A percentile compares a stretch with the other conserved stretches of the same genome.
Evolutionary conservation across 2,329 filamentous ascomycete species (phyloP).

Genomic region (Venturia pyrina): DNA sequence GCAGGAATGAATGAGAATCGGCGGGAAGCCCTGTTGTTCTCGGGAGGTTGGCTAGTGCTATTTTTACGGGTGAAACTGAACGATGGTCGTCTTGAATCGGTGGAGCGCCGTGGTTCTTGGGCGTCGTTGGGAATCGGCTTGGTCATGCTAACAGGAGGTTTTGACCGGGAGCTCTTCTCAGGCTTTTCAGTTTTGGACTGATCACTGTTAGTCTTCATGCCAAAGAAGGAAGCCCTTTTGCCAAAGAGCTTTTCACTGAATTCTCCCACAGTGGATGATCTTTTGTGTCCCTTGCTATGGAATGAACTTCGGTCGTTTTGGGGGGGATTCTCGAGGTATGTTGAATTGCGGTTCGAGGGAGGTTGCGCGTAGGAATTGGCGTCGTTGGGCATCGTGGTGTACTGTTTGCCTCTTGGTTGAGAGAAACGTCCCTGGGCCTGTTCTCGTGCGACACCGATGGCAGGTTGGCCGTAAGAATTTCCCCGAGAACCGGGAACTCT

Average conservation of each 20-base stretch:
- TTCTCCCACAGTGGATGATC: constrained; percentile 45
- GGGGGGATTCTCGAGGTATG: constrained; percentile 27
- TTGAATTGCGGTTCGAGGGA: background rate
- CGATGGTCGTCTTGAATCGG: constrained; percentile 39
- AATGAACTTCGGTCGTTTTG: constrained; percentile 36
- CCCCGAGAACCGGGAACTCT: constrained; percentile 59
- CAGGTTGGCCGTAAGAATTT: constrained; percentile 76
- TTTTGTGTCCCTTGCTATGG: constrained; percentile 50
- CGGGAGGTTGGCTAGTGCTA: constrained; percentile 24
- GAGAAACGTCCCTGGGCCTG: constrained; percentile 86
- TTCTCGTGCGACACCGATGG: constrained; percentile 76
- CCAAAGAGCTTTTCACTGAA: constrained; percentile 79
- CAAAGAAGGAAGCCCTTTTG: constrained; percentile 71
- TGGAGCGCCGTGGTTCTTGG: constrained; percentile 40
- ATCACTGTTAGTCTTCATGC: constrained; percentile 34
- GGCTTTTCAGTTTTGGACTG: constrained; percentile 25
- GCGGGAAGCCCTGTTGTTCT: constrained; percentile 30
- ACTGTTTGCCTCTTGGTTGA: constrained; percentile 59
- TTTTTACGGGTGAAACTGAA: constrained; percentile 41
- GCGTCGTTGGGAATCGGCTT: constrained; percentile 54
- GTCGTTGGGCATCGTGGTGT: constrained; percentile 30
- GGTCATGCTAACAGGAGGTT: constrained; percentile 88
- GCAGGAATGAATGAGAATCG: constrained; percentile 42
- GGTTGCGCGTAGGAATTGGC: background rate
- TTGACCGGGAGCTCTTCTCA: constrained; percentile 35